Base-by-base conservation (phyloP, 495 filamentous ascomycete genomes). In the Letharia columbiana region DNA sequence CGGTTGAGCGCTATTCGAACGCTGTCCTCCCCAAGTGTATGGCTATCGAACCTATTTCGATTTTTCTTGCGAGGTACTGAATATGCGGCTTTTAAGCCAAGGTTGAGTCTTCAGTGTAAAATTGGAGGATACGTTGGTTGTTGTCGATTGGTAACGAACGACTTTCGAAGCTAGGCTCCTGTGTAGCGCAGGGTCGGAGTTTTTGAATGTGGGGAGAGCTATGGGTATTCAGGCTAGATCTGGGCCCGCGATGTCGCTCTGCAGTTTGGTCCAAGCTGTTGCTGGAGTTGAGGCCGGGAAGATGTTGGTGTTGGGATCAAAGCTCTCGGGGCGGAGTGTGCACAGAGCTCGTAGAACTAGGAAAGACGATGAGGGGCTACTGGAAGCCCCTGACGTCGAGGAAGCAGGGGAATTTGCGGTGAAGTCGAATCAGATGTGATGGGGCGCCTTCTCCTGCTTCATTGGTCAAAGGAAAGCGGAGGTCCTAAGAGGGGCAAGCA, bases 391-490 rank as follows among this genome's bases (percentile, higher is more conserved):
- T 60, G 57, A 20, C 13, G 47, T 41, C 23, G 20, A 41, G 31
- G 31, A 23, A 66, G 44, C 58, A 64, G 49, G 58, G 45, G 59
- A 45, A 31, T 66, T 28, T 58, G 64, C 58, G 64, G 64, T 66
- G 64, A 66, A 47, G 58, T 66, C 64, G 58, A 62, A 61, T 66
- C 64, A 66, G 45, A 44, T 54, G 20, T 61, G 57, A 66, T 61
- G 45, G 49, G 37, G 64, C 37, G 33, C 13, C 33, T 57, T 57
- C 54, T 57, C 28, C 2, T 33, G 50, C 50, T 15, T 57, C 13
- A 35, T 57, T 35, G 33, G 44, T 59, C 20, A 49, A 65, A 58
- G 35, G 20, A 15, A 60, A 44, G 54, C 33, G 54, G 54, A 2
- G n/a, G 17, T 37, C 20, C 15, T 35, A 37, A 37, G 54, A 57